phyloP scores from a whole-genome alignment of 495 filamentous ascomycete genomes.

The Pseudotulostoma volvatum region DNA sequence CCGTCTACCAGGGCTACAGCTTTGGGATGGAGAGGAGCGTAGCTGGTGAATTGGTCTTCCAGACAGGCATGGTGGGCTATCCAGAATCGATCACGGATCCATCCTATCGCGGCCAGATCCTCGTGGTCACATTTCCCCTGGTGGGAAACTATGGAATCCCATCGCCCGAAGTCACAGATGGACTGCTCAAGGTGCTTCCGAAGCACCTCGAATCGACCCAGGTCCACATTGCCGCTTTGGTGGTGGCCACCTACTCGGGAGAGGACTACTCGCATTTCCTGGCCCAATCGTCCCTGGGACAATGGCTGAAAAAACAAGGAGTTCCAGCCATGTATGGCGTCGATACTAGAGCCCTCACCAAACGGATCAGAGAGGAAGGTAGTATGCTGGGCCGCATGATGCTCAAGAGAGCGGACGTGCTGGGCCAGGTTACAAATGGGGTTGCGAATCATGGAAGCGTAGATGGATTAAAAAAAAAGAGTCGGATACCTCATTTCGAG shows the following conservation, averaged over 20 bases:
- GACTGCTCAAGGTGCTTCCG: constrained; percentile 64
- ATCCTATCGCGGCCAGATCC: constrained; percentile 81
- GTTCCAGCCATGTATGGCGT: constrained; percentile 94
- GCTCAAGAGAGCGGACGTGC: constrained; percentile 34
- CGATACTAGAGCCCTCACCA: constrained; percentile 60
- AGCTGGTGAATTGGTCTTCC: constrained; percentile 93
- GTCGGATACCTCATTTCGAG: constrained; percentile 5
- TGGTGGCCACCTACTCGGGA: constrained; percentile 79
- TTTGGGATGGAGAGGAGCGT: constrained; percentile 87
- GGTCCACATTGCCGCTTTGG: constrained; percentile 83
- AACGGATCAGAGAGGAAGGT: constrained; percentile 80
- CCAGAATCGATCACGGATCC: constrained; percentile 89
- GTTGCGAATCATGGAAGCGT: constrained; percentile 8
- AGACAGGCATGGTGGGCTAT: constrained; percentile 98
- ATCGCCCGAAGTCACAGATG: constrained; percentile 62
- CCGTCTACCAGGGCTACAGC: constrained; percentile 78
- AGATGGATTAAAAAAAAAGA: no score
- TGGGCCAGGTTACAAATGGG: constrained; percentile 32
- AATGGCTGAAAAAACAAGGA: constrained; percentile 90
- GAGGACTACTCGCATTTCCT: constrained; percentile 92
- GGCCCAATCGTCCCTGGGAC: constrained; percentile 70
- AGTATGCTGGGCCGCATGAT: constrained; percentile 92
- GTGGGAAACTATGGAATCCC: constrained; percentile 95
- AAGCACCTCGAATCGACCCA: constrained; percentile 81
- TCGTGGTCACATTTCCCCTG: constrained; percentile 80